Conservation (phyloP, 495 filamentous ascomycete species). For the Penicillium silybi region DNA sequence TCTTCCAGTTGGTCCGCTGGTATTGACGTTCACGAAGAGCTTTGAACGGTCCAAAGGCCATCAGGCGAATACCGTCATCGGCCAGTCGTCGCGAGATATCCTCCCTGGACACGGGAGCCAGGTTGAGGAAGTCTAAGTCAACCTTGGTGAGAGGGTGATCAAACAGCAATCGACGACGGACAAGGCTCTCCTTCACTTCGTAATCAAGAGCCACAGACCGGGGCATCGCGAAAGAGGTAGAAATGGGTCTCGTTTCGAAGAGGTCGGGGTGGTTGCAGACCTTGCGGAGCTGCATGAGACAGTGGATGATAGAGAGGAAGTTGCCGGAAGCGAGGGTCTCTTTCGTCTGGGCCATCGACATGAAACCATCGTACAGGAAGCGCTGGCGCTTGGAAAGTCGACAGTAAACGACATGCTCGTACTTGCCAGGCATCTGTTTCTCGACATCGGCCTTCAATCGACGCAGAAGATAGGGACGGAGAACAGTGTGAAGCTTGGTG, state of each 20-base stretch:
- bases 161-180: constrained; percentile 63
- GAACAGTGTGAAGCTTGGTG: constrained; percentile 83
- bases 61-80: constrained; percentile 59
- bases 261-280: constrained; percentile 99
- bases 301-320: constrained; percentile 96
- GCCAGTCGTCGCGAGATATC: constrained; percentile 56
- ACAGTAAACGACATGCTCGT: constrained; percentile 94
- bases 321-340: constrained; percentile 91
- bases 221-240: constrained; percentile 92
- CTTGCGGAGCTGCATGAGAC: constrained; percentile 94
- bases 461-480: constrained; percentile 88
- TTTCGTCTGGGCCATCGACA: constrained; percentile 87
- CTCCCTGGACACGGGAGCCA: constrained; percentile 72
- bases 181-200: constrained; percentile 67
- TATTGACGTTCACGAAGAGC: constrained; percentile 61
- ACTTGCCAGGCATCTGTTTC: constrained; percentile 98
- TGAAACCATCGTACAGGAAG: constrained; percentile 94
- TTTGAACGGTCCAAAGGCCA: constrained; percentile 58
- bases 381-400: constrained; percentile 90
- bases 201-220: constrained; percentile 76
- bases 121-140: constrained; percentile 74
- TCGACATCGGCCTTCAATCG: constrained; percentile 96
- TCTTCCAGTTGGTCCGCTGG: constrained; percentile 55
- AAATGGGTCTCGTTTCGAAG: constrained; percentile 96
- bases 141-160: constrained; percentile 62